Evolutionary conservation across 495 filamentous ascomycete species (phyloP).

Genomic region (Sphaerosporella brunnea): DNA sequence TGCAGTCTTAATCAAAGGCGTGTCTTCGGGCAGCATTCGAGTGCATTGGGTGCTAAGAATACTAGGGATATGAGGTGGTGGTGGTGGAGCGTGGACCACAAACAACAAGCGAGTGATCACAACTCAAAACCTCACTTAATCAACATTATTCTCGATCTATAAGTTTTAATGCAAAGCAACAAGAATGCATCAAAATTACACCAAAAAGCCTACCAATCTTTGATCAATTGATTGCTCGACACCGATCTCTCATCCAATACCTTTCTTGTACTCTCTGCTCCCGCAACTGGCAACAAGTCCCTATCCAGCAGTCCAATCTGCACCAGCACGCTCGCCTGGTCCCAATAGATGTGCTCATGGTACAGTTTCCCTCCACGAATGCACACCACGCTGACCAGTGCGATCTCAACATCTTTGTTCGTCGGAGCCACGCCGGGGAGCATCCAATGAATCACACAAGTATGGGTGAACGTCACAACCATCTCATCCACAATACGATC

Average conservation of each 20-base stretch:
- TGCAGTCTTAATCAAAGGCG: constrained; percentile 13
- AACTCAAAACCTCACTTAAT: no score
- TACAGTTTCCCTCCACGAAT: constrained; percentile 56
- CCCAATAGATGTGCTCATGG: constrained; percentile 77
- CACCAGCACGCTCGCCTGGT: constrained; percentile 62
- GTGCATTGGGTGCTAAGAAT: no score
- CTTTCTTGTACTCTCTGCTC: constrained; percentile 46
- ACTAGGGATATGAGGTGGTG: no score
- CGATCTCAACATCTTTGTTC: constrained; percentile 45
- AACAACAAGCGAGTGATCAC: no score
- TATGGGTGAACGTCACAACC: constrained; percentile 49
- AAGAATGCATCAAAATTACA: no score
- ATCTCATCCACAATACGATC: constrained; percentile 43
- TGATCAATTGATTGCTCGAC: constrained; percentile 48
- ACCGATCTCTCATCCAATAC: constrained; percentile 43
- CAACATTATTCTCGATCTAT: no score
- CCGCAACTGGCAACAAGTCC: constrained; percentile 53
- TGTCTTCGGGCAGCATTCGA: neutral
- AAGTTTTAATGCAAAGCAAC: no score
- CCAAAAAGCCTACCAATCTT: constrained; percentile 34
- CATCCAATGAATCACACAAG: constrained; percentile 58
- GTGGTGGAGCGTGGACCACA: no score
- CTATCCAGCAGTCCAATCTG: constrained; percentile 60
- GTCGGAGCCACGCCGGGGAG: constrained; percentile 62
- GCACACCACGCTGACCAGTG: constrained; percentile 58